phyloP scores from a whole-genome alignment of 139 green algal genomes.

The Picochlorum sp. region DNA sequence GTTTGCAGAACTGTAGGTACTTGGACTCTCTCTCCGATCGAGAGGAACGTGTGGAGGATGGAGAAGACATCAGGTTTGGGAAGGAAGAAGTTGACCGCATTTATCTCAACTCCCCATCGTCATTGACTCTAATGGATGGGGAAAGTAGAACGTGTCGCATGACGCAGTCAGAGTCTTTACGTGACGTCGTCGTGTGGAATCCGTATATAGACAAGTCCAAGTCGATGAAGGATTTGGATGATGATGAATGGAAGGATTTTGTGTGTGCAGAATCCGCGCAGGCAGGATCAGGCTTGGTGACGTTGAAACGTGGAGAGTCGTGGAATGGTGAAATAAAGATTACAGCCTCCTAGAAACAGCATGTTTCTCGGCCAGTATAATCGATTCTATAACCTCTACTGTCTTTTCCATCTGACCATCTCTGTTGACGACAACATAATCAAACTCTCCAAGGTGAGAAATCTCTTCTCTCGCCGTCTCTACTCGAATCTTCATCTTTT shows the following conservation, averaged over 20 bases:
- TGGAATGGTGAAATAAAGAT: conserved; percentile 8
- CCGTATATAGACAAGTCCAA: conserved; percentile 17
- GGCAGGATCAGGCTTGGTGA: conserved; percentile 15
- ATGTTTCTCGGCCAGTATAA: conserved; percentile 79
- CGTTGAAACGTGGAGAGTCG: not conserved
- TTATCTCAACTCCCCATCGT: conserved; percentile 47
- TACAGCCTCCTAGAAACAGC: conserved; percentile 3
- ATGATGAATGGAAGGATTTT: conserved; percentile 22
- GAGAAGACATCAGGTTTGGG: conserved; percentile 24
- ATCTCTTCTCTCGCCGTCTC: conserved; percentile 69
- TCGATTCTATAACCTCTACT: conserved; percentile 57
- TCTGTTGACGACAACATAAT: conserved; percentile 87
- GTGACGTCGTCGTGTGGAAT: conserved; percentile 26
- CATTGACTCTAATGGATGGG: conserved; percentile 34
- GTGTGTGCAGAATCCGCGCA: conserved; percentile 24
- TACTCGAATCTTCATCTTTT: conserved; percentile 60
- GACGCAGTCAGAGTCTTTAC: conserved; percentile 16
- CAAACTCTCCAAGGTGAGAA: conserved; percentile 62
- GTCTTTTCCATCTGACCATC: conserved; percentile 69
- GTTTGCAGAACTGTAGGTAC: conserved; percentile 45
- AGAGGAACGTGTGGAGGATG: conserved; percentile 19
- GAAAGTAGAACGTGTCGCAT: conserved; percentile 2
- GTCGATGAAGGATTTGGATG: conserved; percentile 16
- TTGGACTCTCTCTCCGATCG: conserved; percentile 56
- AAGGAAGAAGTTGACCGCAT: conserved; percentile 65